A percentile compares a stretch with the other conserved stretches of the same genome.
Conservation (phyloP, 2,329 filamentous ascomycete genomes). For the Aspergillus candidus region DNA sequence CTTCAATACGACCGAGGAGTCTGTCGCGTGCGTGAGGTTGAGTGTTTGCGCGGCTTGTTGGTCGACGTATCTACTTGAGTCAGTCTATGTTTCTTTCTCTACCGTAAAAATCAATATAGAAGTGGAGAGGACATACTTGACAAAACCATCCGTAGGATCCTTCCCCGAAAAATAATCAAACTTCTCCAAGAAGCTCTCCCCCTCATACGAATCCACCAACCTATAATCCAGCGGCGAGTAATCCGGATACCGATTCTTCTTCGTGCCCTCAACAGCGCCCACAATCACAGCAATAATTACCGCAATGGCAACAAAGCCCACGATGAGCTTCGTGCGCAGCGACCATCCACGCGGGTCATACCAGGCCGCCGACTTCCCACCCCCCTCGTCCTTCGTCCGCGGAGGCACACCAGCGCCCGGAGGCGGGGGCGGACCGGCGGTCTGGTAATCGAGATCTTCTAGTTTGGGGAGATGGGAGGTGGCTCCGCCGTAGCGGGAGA, state of each 20-base stretch:
- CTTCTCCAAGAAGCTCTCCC: constrained; percentile 39
- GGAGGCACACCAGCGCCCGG: constrained; percentile 4
- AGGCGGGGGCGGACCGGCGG: constrained; percentile 11
- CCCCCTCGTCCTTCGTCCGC: no score
- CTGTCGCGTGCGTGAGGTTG: constrained; percentile 58
- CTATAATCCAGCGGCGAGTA: constrained; percentile 38
- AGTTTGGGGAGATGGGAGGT: constrained; percentile 16
- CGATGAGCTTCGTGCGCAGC: constrained; percentile 47
- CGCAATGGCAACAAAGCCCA: constrained; percentile 31
- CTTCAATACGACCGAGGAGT: constrained; percentile 49
- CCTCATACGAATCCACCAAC: constrained; percentile 39
- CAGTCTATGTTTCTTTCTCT: background rate
- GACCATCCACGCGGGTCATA: constrained; percentile 52
- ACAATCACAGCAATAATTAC: constrained; percentile 47
- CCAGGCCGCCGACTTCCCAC: constrained; percentile 15
- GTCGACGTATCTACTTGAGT: constrained; percentile 34
- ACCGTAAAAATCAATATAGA: no score
- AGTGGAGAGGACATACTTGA: constrained; percentile 40
- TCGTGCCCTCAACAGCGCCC: constrained; percentile 35
- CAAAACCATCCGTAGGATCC: constrained; percentile 43
- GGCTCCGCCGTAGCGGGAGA: constrained; percentile 17
- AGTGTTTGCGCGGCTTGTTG: constrained; percentile 24
- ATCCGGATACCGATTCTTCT: constrained; percentile 38
- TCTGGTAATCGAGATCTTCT: constrained; percentile 12
- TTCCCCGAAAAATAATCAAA: constrained; percentile 42